phyloP scores from a whole-genome alignment of 805 yeast species.

The Lipomyces sp. region DNA sequence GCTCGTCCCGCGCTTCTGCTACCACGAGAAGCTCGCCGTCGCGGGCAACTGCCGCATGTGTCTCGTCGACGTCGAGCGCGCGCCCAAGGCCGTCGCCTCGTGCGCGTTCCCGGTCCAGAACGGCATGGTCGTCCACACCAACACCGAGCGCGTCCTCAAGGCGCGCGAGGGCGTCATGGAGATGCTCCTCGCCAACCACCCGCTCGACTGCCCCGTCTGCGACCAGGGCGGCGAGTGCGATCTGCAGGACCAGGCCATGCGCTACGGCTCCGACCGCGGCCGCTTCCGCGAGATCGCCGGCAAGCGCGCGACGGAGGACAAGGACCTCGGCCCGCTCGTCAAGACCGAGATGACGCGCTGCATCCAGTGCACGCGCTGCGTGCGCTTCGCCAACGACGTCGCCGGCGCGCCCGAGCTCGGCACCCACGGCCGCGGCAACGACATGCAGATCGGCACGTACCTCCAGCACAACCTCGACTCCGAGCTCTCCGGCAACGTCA shows the following conservation, averaged over 20 bases:
- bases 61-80: conserved; percentile 81
- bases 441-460: conserved; percentile 87
- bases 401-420: conserved; percentile 94
- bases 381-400: conserved; percentile 81
- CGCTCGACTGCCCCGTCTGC: conserved; percentile 87
- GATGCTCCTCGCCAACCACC: conserved; percentile 83
- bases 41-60: conserved; percentile 96
- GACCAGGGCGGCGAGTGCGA: conserved; percentile 96
- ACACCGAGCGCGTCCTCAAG: conserved; percentile 70
- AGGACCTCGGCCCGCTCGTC: conserved; percentile 83
- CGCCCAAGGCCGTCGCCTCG: conserved; percentile 85
- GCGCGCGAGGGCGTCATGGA: conserved; percentile 90
- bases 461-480: conserved; percentile 79
- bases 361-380: conserved; percentile 89
- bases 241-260: conserved; percentile 78
- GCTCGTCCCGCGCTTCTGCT: conserved; percentile 82
- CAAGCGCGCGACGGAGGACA: conserved; percentile 86
- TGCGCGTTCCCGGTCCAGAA: conserved; percentile 90
- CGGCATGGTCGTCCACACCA: conserved; percentile 83
- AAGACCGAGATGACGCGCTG: conserved; percentile 91
- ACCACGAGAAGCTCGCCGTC: conserved; percentile 83
- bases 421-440: conserved; percentile 86
- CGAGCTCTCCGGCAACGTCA: conserved; percentile 81
- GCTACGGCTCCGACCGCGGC: conserved; percentile 81
- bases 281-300: conserved; percentile 78